These are phyloP conservation scores for Bretziella fagacearum DNA, from an alignment of 2,329 filamentous ascomycete genomes.

Conservation along the genomic window DNA sequence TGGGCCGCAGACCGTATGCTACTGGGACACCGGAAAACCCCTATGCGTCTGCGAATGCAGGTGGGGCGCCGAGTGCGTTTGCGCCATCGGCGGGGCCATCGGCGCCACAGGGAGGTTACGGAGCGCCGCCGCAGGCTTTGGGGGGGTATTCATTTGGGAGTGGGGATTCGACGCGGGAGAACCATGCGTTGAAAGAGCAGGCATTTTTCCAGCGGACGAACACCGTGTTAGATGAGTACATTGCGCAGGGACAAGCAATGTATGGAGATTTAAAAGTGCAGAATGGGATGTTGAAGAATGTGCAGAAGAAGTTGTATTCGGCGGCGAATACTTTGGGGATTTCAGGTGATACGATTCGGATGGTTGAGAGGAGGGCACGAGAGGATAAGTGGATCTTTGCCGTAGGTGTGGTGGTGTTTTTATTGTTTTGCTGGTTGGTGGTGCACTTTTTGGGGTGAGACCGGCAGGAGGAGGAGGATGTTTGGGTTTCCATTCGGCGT, in stretches of 20 bases:
- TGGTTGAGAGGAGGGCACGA: conserved; percentile 79
- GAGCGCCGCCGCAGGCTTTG: conserved; percentile 4
- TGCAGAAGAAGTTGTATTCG: conserved; percentile 76
- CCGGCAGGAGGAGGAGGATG: background rate
- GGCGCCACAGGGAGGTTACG: background rate
- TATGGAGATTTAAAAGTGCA: conserved; percentile 78
- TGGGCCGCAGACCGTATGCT: conserved; percentile 65
- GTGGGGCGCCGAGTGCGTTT: conserved; percentile 15
- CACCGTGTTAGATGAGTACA: conserved; percentile 77
- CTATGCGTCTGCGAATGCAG: conserved; percentile 42
- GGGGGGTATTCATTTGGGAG: conserved; percentile 27
- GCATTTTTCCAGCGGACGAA: conserved; percentile 72
- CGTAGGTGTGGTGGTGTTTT: conserved; percentile 70
- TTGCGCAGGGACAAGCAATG: conserved; percentile 79
- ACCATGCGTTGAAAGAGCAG: conserved; percentile 76
- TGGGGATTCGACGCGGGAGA: conserved; percentile 53
- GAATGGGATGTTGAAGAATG: conserved; percentile 86
- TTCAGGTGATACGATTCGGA: conserved; percentile 89
- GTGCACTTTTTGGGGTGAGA: conserved; percentile 64
- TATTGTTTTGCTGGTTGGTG: conserved; percentile 81
- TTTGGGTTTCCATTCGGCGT: conserved; percentile 11
- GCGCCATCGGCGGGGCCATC: background rate
- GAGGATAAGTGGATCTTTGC: conserved; percentile 99
- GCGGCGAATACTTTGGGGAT: conserved; percentile 89
- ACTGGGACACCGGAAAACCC: conserved; percentile 73